Evolutionary conservation across 148 eudicot genomes (phyloP).

Genomic region (Persicaria tinctoria): DNA sequence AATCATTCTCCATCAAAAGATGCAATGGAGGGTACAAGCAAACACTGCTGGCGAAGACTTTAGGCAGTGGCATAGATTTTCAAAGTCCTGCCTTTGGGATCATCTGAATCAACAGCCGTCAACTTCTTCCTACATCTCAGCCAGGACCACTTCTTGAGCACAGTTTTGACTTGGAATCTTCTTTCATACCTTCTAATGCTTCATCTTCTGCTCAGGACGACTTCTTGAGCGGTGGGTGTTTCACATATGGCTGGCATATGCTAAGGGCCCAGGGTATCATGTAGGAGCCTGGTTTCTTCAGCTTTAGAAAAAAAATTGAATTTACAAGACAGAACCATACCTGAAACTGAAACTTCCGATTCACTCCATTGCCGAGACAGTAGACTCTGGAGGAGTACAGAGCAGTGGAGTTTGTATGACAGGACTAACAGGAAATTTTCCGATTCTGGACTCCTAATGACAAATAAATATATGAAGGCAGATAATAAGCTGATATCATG

Average conservation of each 20-base stretch:
- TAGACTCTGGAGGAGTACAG: background rate
- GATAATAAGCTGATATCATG: constrained; percentile 1
- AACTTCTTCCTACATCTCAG: background rate
- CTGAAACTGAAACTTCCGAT: background rate
- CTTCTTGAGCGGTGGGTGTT: background rate
- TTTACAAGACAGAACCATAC: background rate
- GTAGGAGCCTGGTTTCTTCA: background rate
- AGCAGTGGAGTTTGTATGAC: background rate
- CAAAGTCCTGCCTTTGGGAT: background rate
- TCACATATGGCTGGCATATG: too few relatives aligned
- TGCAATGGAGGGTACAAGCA: background rate
- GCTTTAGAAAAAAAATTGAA: background rate
- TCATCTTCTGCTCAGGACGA: background rate
- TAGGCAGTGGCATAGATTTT: background rate
- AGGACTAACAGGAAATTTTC: background rate
- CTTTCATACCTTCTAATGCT: background rate
- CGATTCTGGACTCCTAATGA: background rate
- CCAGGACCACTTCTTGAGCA: too few relatives aligned
- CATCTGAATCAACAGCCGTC: background rate
- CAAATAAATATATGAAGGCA: background rate
- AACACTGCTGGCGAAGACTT: background rate
- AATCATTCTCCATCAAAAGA: background rate
- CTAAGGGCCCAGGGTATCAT: too few relatives aligned
- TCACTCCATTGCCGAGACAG: background rate
- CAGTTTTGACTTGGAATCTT: background rate